Evolutionary conservation across 192 early-diverging fungal species (phyloP), one percentile per base, ranked within the genome.

Genomic region (Obelidium mucronatum): DNA sequence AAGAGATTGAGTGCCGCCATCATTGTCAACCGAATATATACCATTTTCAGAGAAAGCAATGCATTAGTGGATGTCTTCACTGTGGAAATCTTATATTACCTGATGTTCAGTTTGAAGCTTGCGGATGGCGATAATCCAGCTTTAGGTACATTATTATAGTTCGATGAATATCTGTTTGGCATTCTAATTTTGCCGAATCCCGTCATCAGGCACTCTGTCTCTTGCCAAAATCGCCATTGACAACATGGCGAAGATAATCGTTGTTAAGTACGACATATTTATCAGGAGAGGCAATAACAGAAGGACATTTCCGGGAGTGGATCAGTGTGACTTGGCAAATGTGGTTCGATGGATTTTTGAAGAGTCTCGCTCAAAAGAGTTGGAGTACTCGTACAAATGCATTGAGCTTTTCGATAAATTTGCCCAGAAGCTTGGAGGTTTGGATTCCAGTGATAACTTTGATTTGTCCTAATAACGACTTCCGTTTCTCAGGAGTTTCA

Each of bases 1-100:
- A 94, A 93, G 40, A 81, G 93, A 5, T 76, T 92, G 28, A 91
- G 91, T 1, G 91, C 92, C 1, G 76, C 93, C 2, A 60, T 94
- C 15, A 86, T 88, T 22, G 86, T 94, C 61, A 93, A 92, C 74
- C 70, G 86, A 8, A 90, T 94, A 33, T 94, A 94, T 70, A 81
- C 86, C 26, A 52, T 85, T 19, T 90, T 90, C 61, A 85, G 92
- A 26, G 93, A 93, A 74, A 89, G 93, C 64, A 78, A 76, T 1
- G 36, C 84, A 5, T 65, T 94, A 8, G 82, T 94, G 30, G 83
- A 92, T 60, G 84, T 90, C 24, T 94, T 89, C 66, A 82, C 90
- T 0, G 79, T 94, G 69, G 91, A 93, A 69, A 71, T 94, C 1
- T 61, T 94, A 4, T 91, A 91, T 75, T 79, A 91, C 76, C 81